Evolutionary conservation across 2,329 filamentous ascomycete species (phyloP).

Genomic region (Tympanopsis confertula): DNA sequence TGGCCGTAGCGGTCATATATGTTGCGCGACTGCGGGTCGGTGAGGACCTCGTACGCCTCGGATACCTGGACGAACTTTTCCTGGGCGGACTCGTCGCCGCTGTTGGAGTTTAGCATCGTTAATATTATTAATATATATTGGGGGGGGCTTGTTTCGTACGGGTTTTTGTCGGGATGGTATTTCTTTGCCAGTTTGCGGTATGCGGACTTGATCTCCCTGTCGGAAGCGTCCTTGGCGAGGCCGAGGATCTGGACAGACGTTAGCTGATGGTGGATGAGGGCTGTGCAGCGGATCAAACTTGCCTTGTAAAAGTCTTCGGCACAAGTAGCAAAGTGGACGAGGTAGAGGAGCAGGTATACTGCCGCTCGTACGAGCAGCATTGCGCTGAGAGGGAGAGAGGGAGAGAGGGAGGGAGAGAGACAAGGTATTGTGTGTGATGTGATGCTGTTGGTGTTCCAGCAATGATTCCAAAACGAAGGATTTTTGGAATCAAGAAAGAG

Average conservation of each 20-base stretch:
- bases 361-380: conserved; percentile 39
- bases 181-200: conserved; percentile 90
- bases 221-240: conserved; percentile 65
- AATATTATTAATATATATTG: background rate
- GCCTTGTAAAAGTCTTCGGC: conserved; percentile 74
- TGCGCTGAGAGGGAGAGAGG: too few relatives aligned
- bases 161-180: conserved; percentile 96
- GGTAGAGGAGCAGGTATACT: conserved; percentile 36
- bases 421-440: too few relatives aligned
- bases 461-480: too few relatives aligned
- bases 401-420: too few relatives aligned
- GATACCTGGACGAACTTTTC: conserved; percentile 89
- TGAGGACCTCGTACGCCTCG: conserved; percentile 89
- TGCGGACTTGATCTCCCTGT: conserved; percentile 83
- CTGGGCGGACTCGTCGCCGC: conserved; percentile 67
- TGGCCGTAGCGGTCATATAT: conserved; percentile 93
- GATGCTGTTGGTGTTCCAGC: too few relatives aligned
- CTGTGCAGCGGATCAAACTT: conserved; percentile 6
- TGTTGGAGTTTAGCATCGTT: conserved; percentile 19
- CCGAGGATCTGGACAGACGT: conserved; percentile 54
- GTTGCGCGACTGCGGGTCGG: conserved; percentile 64
- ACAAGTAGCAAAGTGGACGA: conserved; percentile 42
- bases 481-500: too few relatives aligned
- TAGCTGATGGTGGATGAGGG: background rate
- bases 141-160: conserved; percentile 40